These are phyloP conservation scores for Aspergillus pseudoviridinutans DNA, from an alignment of 2,329 filamentous ascomycete species.

Conservation along the genomic window DNA sequence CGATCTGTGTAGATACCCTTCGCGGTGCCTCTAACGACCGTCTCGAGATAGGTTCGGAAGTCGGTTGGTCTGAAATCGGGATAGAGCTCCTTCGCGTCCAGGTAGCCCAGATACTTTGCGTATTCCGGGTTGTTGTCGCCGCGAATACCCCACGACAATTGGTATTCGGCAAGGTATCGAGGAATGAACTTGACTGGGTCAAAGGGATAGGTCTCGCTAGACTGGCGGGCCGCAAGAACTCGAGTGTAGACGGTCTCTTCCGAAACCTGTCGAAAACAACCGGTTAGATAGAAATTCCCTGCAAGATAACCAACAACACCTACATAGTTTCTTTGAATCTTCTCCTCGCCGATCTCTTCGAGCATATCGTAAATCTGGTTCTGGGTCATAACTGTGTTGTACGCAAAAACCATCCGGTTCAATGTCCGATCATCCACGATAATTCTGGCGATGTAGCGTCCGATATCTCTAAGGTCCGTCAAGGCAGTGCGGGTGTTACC, in stretches of 20 bases:
- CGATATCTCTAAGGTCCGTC: conserved; percentile 52
- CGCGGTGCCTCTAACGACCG: conserved; percentile 40
- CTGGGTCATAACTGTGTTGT: conserved; percentile 44
- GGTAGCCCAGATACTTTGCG: conserved; percentile 54
- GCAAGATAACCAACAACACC: conserved; percentile 9
- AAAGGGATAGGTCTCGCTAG: conserved; percentile 35
- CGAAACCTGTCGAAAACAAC: conserved; percentile 21
- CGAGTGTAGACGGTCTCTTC: conserved; percentile 32
- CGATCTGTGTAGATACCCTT: conserved; percentile 36
- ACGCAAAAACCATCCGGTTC: conserved; percentile 51
- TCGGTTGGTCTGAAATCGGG: conserved; percentile 45
- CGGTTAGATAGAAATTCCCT: neutral
- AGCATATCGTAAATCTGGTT: conserved; percentile 47
- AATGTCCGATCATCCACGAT: conserved; percentile 51
- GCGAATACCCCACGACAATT: conserved; percentile 45
- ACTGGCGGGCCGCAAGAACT: conserved; percentile 31
- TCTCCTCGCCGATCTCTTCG: conserved; percentile 49
- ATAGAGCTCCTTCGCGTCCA: conserved; percentile 51
- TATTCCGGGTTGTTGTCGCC: conserved; percentile 53
- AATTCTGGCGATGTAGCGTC: conserved; percentile 49
- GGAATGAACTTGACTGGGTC: conserved; percentile 35
- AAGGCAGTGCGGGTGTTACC: conserved; percentile 44
- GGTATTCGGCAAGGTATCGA: conserved; percentile 42
- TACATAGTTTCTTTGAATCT: conserved; percentile 39
- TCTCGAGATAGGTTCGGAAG: conserved; percentile 39